Conservation (phyloP, 176 grass and related monocot genomes). For the Zoysia pacifica region DNA sequence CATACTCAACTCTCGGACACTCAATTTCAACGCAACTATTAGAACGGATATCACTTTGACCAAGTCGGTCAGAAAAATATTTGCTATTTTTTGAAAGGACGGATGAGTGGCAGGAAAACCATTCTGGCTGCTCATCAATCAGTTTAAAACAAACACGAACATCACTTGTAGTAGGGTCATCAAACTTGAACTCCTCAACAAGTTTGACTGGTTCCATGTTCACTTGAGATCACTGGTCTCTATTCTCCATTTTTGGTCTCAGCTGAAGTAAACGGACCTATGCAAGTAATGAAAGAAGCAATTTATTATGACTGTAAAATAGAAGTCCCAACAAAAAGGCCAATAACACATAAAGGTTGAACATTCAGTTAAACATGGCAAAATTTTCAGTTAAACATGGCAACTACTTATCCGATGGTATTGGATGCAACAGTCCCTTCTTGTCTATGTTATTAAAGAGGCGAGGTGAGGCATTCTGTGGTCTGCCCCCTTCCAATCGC, state of each 20-base stretch:
- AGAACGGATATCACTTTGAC: constrained; percentile 31
- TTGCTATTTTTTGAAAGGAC: constrained; percentile 61
- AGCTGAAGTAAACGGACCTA: constrained; percentile 33
- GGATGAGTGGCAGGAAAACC: constrained; percentile 75
- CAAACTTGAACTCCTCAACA: constrained; percentile 47
- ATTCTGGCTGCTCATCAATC: constrained; percentile 46
- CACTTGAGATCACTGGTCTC: constrained; percentile 8
- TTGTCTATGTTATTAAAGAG: too few relatives aligned
- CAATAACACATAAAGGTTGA: neutral
- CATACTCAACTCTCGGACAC: constrained; percentile 56
- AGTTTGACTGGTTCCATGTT: constrained; percentile 54
- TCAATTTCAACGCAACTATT: constrained; percentile 65
- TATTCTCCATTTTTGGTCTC: neutral
- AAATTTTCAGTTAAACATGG: neutral
- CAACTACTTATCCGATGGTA: neutral
- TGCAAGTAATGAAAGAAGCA: constrained; percentile 17
- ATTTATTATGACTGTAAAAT: constrained; percentile 4
- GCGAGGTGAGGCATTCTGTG: too few relatives aligned
- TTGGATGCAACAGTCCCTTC: neutral
- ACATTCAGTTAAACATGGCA: neutral
- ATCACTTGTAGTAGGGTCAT: constrained; percentile 65
- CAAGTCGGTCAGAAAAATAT: constrained; percentile 59
- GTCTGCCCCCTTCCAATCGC: too few relatives aligned
- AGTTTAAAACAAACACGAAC: constrained; percentile 61
- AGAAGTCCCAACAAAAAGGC: neutral